Base-by-base conservation (phyloP, 371 early-diverging fungal species). In the Batrachochytrium dendrobatidis region DNA sequence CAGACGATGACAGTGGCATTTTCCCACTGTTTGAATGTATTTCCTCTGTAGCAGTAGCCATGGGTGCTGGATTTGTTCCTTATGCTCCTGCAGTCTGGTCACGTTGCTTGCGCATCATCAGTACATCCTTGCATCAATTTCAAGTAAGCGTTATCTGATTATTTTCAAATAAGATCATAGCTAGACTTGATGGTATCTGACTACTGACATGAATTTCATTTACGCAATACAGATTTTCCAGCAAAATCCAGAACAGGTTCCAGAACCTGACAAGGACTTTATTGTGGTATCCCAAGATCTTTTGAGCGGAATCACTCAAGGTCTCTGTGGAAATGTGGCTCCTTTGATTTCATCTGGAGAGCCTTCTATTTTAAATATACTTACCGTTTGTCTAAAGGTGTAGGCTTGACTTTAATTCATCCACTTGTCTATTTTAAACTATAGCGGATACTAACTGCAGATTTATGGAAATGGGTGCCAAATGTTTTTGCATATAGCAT, bases 21-120 rank as follows among this genome's bases (percentile, higher is more conserved):
- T 92, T 95, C 70, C 91, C 94, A 17, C 75, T 97, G 51, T 82
- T 94, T n/a, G 92, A 91, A 85, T 95, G 94, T 63, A 74, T 95
- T 55, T 87, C 94, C 17, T 87, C 92, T 26, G 85, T 95, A 30
- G 87, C 92, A 0, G 81, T 87, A 39, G 87, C 91, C 15, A 76
- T 94, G 32, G 95, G 93, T 3, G 77, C 82, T 20, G 86, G 85
- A 0, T 95, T 95, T 71, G 72, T 76, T 64, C 89, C 86, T 26
- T 91, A 86, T 61, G 88, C 92, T 29, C 82, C 83, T 53, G 82
- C 86, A 22, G 88, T 94, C 12, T 94, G 89, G 76, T 74, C 83
- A 60, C 86, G 94, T 48, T 91, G 92, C 66, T 75, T 97, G 59
- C 76, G 80, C 51, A 83, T 95, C 58, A 84, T 94, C 15, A 78